A percentile compares a stretch with the other conserved stretches of the same genome.
Conservation (phyloP, 1,284 basidiomycete genomes). For the Leccinum griseonigrum region DNA sequence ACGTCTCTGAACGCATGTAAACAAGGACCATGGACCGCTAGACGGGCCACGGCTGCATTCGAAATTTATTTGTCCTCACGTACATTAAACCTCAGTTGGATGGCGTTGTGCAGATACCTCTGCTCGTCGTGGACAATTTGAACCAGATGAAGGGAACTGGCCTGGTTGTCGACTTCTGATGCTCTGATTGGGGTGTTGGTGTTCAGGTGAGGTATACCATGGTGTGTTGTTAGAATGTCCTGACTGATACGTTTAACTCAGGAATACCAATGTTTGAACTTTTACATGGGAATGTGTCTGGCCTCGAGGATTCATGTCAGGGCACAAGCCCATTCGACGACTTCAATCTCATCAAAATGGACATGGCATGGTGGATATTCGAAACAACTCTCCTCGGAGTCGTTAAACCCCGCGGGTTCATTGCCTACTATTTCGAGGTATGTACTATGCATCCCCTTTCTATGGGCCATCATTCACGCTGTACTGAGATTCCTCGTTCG, state of each 20-base stretch:
- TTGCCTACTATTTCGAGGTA: no score
- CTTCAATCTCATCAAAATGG: no score
- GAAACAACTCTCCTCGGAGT: no score
- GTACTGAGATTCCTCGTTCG: no score
- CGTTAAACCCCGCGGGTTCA: no score
- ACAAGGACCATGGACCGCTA: no score
- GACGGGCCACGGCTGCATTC: not conserved
- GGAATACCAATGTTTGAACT: conserved; percentile 25
- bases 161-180: conserved; percentile 21
- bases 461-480: no score
- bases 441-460: no score
- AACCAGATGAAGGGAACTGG: conserved; percentile 20
- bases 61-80: conserved; percentile 6
- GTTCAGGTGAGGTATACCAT: conserved; percentile 16
- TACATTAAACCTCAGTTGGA: conserved; percentile 24
- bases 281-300: conserved; percentile 16
- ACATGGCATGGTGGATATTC: no score
- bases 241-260: not conserved
- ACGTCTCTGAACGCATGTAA: no score
- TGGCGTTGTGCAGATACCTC: conserved; percentile 22
- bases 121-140: conserved; percentile 20
- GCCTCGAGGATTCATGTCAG: conserved; percentile 11
- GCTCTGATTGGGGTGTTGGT: conserved; percentile 26
- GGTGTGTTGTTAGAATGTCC: not conserved
- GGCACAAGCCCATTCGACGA: no score